Evolutionary conservation across 2,329 filamentous ascomycete species (phyloP).

Genomic region (Colletotrichum sp.): DNA sequence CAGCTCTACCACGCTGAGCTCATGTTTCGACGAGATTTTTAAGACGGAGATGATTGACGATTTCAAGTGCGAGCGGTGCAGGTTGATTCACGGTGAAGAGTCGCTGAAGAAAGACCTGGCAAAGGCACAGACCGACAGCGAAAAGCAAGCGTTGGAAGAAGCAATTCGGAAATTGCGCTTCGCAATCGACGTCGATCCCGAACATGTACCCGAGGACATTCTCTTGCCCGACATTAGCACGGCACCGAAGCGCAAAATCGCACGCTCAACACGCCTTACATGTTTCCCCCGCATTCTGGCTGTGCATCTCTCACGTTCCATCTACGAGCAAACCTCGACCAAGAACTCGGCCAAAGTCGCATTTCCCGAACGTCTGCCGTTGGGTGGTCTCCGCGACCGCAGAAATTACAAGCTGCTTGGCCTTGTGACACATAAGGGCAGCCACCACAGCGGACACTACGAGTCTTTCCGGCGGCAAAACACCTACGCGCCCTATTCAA

Average conservation of each 20-base stretch:
- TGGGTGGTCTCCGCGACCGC: slow-evolving; percentile 80
- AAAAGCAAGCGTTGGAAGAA: slow-evolving; percentile 62
- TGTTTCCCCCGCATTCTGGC: slow-evolving; percentile 88
- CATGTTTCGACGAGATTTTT: slow-evolving; percentile 92
- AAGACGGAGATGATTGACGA: slow-evolving; percentile 97
- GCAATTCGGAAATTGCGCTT: slow-evolving; percentile 58
- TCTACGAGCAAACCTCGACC: slow-evolving; percentile 83
- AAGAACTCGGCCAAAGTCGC: slow-evolving; percentile 96
- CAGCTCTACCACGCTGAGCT: slow-evolving; percentile 78
- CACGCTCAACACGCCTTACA: slow-evolving; percentile 86
- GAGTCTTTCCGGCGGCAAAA: slow-evolving; percentile 93
- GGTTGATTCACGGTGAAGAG: slow-evolving; percentile 79
- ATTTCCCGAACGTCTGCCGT: slow-evolving; percentile 84
- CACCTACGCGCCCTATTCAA: slow-evolving; percentile 76
- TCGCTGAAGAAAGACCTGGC: slow-evolving; percentile 65
- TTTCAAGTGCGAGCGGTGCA: slow-evolving; percentile 93
- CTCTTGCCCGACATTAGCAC: slow-evolving; percentile 74
- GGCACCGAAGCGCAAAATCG: slow-evolving; percentile 83
- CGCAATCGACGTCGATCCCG: slow-evolving; percentile 82
- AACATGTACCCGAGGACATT: slow-evolving; percentile 75
- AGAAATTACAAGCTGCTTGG: slow-evolving; percentile 85
- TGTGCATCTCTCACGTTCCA: slow-evolving; percentile 90
- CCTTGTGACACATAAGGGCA: slow-evolving; percentile 92
- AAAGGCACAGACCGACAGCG: slow-evolving; percentile 55
- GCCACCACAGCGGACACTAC: slow-evolving; percentile 95